Percentiles rank a stretch among this genome's conserved stretches.
These are phyloP conservation scores for Hymenoscyphus fructigenus DNA, from an alignment of 2,329 filamentous ascomycete species.

Conservation along the genomic window DNA sequence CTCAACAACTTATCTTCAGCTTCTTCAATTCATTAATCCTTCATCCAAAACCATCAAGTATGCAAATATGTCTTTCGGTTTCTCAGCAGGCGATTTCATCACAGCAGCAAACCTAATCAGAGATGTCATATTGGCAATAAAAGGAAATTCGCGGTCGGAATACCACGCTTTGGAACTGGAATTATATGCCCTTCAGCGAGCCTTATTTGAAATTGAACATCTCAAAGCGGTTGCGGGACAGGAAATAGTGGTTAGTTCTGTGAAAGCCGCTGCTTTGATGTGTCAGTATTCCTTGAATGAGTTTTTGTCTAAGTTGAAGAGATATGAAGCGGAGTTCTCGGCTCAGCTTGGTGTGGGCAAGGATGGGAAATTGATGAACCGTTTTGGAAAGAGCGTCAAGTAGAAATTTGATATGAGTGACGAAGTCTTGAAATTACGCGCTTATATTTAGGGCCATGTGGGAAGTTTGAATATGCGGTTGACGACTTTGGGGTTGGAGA, in stretches of 20 bases:
- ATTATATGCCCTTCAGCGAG: not conserved
- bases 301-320: constrained; percentile 18
- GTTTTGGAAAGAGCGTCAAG: constrained; percentile 13
- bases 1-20: not conserved
- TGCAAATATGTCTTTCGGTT: not conserved
- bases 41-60: not conserved
- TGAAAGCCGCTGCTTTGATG: constrained; percentile 24
- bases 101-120: not conserved
- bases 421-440: constrained; percentile 21
- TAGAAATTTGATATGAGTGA: constrained; percentile 24
- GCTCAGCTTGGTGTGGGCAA: no score
- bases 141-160: not conserved
- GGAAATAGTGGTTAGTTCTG: constrained; percentile 10
- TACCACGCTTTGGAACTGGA: not conserved
- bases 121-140: not conserved
- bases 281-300: constrained; percentile 21
- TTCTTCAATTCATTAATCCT: not conserved
- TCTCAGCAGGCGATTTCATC: not conserved
- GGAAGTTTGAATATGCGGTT: constrained; percentile 27
- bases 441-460: constrained; percentile 21
- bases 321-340: not conserved
- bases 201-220: not conserved
- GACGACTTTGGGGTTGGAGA: constrained; percentile 17
- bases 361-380: not conserved
- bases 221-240: not conserved